Evolutionary conservation across 495 filamentous ascomycete species (phyloP).

Genomic region (Amorphotheca resinae): DNA sequence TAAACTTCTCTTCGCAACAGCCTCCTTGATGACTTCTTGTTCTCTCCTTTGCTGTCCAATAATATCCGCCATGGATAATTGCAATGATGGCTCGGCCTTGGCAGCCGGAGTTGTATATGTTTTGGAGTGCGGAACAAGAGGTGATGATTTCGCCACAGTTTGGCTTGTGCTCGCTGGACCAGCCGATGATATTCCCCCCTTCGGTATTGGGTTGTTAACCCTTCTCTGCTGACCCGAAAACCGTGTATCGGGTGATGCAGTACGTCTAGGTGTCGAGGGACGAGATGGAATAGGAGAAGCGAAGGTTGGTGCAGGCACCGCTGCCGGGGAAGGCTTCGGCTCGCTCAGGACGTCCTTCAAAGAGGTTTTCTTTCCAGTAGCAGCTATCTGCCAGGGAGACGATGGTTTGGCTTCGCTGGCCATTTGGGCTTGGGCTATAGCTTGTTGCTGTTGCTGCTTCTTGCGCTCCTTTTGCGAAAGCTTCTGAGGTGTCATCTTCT

Average conservation of each 20-base stretch:
- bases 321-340: conserved; percentile 25
- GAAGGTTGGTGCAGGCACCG: conserved; percentile 4
- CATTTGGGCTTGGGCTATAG: conserved; percentile 5
- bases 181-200: background rate
- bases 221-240: conserved; percentile 35
- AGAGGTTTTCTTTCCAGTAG: conserved; percentile 22
- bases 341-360: conserved; percentile 24
- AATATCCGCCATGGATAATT: conserved; percentile 75
- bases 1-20: conserved; percentile 71
- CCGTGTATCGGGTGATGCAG: conserved; percentile 43
- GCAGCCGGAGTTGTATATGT: conserved; percentile 22
- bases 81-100: conserved; percentile 42
- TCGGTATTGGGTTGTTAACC: conserved; percentile 9
- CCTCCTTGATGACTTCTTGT: conserved; percentile 70
- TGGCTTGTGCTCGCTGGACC: conserved; percentile 7
- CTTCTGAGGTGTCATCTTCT: conserved; percentile 35
- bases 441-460: conserved; percentile 56
- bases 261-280: conserved; percentile 24
- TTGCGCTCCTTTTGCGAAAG: conserved; percentile 87
- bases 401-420: conserved; percentile 20
- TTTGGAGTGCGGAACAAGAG: conserved; percentile 37
- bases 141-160: conserved; percentile 8
- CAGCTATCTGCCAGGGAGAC: conserved; percentile 63
- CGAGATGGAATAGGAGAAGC: conserved; percentile 14
- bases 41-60: conserved; percentile 75